Evolutionary conservation across 83 land plant species (phyloP), one percentile per base, ranked within the genome.

Genomic region (Thuja plicata): DNA sequence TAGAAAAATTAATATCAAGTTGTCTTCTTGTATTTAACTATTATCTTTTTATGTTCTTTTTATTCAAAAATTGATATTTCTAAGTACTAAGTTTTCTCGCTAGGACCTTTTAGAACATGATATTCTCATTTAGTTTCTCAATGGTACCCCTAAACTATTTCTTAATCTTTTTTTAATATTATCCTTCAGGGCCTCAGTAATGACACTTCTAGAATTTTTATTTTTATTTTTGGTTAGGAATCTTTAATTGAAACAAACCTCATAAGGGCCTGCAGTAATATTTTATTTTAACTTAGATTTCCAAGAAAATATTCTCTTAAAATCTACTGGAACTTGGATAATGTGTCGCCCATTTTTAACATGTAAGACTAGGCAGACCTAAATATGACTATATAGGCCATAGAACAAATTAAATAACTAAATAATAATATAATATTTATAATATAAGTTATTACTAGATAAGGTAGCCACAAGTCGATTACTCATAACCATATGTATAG

Each of bases 11-110:
- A 38, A 38, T 0, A 38, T 38, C 40, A 1, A 2, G 0, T 38
- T 38, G 40, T 38, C 40, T 38, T 38, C 40, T 38, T 38, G 0
- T 38, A 38, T 38, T 27, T 55, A 45, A 88, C 11, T 40, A 66
- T 38, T 41, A 43, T 77, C 34, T 60, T 78, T 48, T 52, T 54
- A 34, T 80, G 37, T 86, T 27, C 86, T n/a, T 52, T 48, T 88
- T 71, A 81, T 45, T 86, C 97, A 96, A 96, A 97, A 98, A 96
- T 98, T 98, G 19, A 40, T 73, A 52, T 13, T 83, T 19, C 21
- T 34, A 5, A 17, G 17, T 88, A 24, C 37, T 10, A 37, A 12
- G 24, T n/a, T 40, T 88, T 30, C 73, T 70, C n/a, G 16, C 46
- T 87, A 24, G 32, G 52, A 79, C 12, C 52, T 88, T 88, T 27